Evolutionary conservation across 2,329 filamentous ascomycete species (phyloP), one percentile per base, ranked within the genome.

Genomic region (Xylariaceae sp.): DNA sequence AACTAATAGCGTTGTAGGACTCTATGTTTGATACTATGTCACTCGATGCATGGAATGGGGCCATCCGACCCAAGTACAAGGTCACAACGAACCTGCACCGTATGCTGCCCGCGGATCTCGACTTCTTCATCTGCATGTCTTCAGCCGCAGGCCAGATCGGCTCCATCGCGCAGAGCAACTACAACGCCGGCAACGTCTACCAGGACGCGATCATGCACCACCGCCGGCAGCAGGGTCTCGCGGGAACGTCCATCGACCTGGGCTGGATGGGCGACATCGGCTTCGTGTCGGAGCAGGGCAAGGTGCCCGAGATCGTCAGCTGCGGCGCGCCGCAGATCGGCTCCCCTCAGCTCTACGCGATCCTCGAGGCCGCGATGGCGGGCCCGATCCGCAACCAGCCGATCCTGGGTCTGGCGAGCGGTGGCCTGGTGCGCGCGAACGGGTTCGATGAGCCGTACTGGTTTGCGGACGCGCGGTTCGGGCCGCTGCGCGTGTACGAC

Each of bases 21-120:
- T 52, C 52, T 26, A 54, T 60, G 50, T 60, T 59, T 39, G 56
- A 57, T 38, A 58, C 53, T 15, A 59, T 59, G 56, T 40, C 48
- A 9, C 48, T 51, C 19, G 47, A 51, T 4, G 54, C 51, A 24
- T 57, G 51, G 46, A 48, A 49, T 19, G 51, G 50, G 13, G 54
- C 54, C 7, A 49, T 57, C 19, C 49, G 37, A 2, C 55, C 55
- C 30, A 57, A 59, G 36, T 54, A 53, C 47, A 47, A 41, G 36
- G 56, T 56, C 24, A 56, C 54, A 6, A 51, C 41, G 36, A 57
- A 59, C 45, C 51, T 60, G 30, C 54, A 59, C 47, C 42, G 48
- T 16, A 45, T 49, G 34, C 39, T 58, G 26, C 55, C 56, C n/a
- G 51, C 49, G 35, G 49, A 59, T 22, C 53, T 59, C 19, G 57